Evolutionary conservation across 306 rosid genomes (phyloP), one percentile per base, ranked within the genome.

Genomic region (Cyamopsis tetragonoloba): DNA sequence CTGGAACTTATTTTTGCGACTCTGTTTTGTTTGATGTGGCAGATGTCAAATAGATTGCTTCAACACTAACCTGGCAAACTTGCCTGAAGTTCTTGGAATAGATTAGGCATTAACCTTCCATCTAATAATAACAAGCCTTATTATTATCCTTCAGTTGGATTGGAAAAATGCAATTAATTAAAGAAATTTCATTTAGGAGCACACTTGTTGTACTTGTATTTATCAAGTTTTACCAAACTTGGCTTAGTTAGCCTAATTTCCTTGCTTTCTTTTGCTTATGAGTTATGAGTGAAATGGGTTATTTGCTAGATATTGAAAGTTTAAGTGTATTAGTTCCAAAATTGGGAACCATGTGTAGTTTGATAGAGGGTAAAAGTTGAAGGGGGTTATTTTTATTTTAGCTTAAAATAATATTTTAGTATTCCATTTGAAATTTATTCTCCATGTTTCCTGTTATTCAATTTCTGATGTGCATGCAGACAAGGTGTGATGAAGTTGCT

Each of bases 401-500:
- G 28, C 15, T 15, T 5, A 28, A 23, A 31, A 59, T 6, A 34
- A 19, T 56, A 34, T 60, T 51, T 17, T 1, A 38, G 57, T 28
- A 77, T 43, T n/a, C 4, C 28, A 24, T 34, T 46, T 57, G 18
- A 55, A 22, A 56, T 10, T 28, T 2, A 31, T 10, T 66, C 7
- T 14, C 24, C 31, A 57, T 44, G 1, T 41, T 58, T 58, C 72
- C 66, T 14, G 18, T 26, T 17, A 12, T 26, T 66, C 31, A 35
- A 57, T 43, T 56, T 79, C 67, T 27, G 39, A 60, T 67, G 28
- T 79, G 60, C 80, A 23, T 77, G 80, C 38, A 89, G 96, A 87
- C 91, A 62, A 82, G 89, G 69, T 89, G 96, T 23, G 95, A 89
- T 19, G 95, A 89, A 57, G 83, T 89, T 56, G 85, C 88, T 61